A percentile compares a stretch with the other conserved stretches of the same genome.
These are phyloP conservation scores for Epichloe glyceriae DNA, from an alignment of 2,329 filamentous ascomycete genomes.

Conservation along the genomic window DNA sequence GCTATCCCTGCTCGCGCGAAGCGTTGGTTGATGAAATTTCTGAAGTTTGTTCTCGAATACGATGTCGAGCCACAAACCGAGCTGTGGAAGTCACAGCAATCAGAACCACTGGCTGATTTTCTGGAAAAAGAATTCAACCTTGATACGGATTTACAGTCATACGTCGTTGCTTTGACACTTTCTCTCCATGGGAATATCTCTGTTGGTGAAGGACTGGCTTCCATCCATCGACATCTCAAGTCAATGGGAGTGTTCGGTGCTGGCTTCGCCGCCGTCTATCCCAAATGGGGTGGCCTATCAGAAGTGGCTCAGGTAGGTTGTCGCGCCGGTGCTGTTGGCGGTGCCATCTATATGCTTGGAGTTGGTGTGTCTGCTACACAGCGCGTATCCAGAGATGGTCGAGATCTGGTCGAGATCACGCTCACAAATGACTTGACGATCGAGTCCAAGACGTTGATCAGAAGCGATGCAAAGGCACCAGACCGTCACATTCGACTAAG, in stretches of 20 bases:
- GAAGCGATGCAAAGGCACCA: constrained; percentile 22
- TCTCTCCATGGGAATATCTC: constrained; percentile 52
- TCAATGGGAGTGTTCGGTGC: constrained; percentile 82
- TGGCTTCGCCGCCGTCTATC: constrained; percentile 78
- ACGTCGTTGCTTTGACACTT: constrained; percentile 55
- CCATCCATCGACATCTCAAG: constrained; percentile 65
- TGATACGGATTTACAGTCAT: constrained; percentile 52
- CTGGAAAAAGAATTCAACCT: constrained; percentile 51
- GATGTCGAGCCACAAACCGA: constrained; percentile 42
- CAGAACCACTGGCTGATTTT: constrained; percentile 43
- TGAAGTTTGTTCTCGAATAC: constrained; percentile 72
- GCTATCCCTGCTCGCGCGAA: constrained; percentile 70
- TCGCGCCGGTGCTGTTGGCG: constrained; percentile 80
- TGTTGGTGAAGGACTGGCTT: constrained; percentile 52
- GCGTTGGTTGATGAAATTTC: constrained; percentile 80
- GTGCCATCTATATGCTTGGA: constrained; percentile 77
- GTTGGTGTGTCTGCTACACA: constrained; percentile 41
- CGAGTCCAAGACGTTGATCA: constrained; percentile 40
- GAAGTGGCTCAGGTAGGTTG: constrained; percentile 89
- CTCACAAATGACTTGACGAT: constrained; percentile 47
- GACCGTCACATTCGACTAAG: constrained; percentile 28
- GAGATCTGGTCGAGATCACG: constrained; percentile 27
- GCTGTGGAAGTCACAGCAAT: constrained; percentile 45
- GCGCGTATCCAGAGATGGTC: constrained; percentile 7
- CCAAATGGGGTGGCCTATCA: constrained; percentile 84